These are phyloP conservation scores for Fagopyrum esculentum DNA, from an alignment of 148 eudicot species.

Conservation along the genomic window DNA sequence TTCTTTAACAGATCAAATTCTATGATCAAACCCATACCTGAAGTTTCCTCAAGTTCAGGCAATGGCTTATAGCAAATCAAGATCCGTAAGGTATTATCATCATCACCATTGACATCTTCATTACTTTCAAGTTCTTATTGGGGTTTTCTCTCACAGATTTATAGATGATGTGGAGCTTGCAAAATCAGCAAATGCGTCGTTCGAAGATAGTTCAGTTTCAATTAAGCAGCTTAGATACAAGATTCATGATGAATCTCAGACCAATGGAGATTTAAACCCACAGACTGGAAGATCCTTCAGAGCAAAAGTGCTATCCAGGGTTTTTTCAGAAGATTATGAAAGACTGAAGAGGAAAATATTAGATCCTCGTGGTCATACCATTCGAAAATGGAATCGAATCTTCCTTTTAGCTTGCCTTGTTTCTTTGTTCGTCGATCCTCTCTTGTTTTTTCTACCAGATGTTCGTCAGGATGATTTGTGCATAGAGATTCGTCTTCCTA, in stretches of 20 bases:
- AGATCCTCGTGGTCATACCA: constrained; percentile 49
- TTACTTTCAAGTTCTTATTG: not conserved
- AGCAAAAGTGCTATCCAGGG: constrained; percentile 49
- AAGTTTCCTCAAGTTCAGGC: not conserved
- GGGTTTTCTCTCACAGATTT: constrained; percentile 30
- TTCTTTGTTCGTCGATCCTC: constrained; percentile 65
- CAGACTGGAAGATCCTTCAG: constrained; percentile 25
- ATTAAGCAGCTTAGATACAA: constrained; percentile 24
- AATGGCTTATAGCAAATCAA: constrained; percentile 35
- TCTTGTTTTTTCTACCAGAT: constrained; percentile 61
- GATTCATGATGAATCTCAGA: constrained; percentile 10
- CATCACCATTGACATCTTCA: not conserved
- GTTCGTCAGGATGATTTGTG: constrained; percentile 31
- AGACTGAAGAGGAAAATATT: constrained; percentile 35
- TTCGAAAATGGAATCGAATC: constrained; percentile 47
- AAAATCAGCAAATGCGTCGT: constrained; percentile 13
- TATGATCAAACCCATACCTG: too few relatives aligned
- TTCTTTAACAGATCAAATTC: not conserved
- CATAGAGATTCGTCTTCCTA: constrained; percentile 34
- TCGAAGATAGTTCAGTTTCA: constrained; percentile 10
- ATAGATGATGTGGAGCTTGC: constrained; percentile 30
- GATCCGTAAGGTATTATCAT: constrained; percentile 54
- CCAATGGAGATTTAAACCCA: not conserved
- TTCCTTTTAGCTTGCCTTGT: constrained; percentile 46
- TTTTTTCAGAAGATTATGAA: constrained; percentile 66